A percentile compares a stretch with the other conserved stretches of the same genome.
phyloP scores from a whole-genome alignment of 2,329 filamentous ascomycete species.

The Graphiopsis chlorocephala region DNA sequence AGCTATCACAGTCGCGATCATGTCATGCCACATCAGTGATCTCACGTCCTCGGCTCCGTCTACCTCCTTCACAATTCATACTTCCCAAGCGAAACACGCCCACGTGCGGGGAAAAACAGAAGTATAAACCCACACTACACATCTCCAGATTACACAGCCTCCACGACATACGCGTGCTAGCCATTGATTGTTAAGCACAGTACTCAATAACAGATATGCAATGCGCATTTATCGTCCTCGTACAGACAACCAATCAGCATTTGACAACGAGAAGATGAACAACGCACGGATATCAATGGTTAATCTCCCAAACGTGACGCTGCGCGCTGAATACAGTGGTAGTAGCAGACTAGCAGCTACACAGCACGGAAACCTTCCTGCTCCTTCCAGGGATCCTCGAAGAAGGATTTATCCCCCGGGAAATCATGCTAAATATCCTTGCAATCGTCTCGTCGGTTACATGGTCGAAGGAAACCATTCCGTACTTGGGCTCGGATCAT shows the following conservation, averaged over 20 bases:
- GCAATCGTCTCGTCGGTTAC: background rate
- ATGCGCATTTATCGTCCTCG: background rate
- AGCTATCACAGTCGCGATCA: background rate
- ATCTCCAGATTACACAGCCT: constrained; percentile 4
- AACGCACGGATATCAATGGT: background rate
- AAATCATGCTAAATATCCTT: background rate
- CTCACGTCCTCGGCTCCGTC: background rate
- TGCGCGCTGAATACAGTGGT: too few species aligned
- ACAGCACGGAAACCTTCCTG: background rate
- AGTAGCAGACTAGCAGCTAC: background rate
- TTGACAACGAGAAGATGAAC: background rate
- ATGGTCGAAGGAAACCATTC: background rate
- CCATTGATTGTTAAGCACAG: background rate
- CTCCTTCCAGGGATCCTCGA: background rate
- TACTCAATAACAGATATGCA: background rate
- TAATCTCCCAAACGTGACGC: background rate
- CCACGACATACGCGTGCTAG: background rate
- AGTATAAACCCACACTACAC: background rate
- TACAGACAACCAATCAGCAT: background rate
- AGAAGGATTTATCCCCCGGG: background rate
- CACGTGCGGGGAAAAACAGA: background rate
- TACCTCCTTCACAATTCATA: background rate
- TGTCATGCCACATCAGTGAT: background rate
- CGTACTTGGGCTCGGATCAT: background rate
- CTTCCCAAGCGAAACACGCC: background rate